Percentiles rank a stretch among this genome's conserved stretches.
phyloP scores from a whole-genome alignment of 2,329 filamentous ascomycete species.

The Calcarisporium arbuscula region DNA sequence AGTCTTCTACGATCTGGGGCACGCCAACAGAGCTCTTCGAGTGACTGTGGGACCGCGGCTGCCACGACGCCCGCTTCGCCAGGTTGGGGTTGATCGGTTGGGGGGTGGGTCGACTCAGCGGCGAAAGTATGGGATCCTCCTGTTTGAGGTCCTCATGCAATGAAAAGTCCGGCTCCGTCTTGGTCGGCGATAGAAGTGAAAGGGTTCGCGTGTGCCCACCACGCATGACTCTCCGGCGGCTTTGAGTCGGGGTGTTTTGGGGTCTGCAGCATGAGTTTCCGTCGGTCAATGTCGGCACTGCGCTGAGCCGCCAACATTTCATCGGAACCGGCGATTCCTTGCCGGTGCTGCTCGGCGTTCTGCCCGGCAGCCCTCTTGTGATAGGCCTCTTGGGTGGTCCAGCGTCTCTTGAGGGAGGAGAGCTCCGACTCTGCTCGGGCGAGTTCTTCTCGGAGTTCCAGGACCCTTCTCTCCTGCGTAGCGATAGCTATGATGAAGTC shows the following conservation, averaged over 20 bases:
- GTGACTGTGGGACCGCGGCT: constrained; percentile 44
- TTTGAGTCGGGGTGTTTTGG: constrained; percentile 34
- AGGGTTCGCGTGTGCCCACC: constrained; percentile 60
- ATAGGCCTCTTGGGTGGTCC: constrained; percentile 68
- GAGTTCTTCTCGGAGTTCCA: constrained; percentile 91
- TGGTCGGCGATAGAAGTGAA: constrained; percentile 72
- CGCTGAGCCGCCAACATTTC: constrained; percentile 28
- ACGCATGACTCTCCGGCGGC: constrained; percentile 59
- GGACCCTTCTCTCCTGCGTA: constrained; percentile 80
- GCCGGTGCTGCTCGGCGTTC: constrained; percentile 5
- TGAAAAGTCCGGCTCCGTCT: constrained; percentile 36
- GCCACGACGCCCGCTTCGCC: constrained; percentile 55
- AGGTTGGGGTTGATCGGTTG: constrained; percentile 32
- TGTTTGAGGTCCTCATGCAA: constrained; percentile 32
- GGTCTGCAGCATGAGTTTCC: constrained; percentile 58
- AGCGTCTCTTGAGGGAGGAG: constrained; percentile 72
- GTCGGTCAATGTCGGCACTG: constrained; percentile 62
- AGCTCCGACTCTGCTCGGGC: constrained; percentile 73
- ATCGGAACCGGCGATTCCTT: constrained; percentile 10
- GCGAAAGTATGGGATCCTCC: constrained; percentile 18
- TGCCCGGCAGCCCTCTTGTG: constrained; percentile 57
- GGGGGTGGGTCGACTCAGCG: constrained; percentile 24
- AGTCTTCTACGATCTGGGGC: constrained; percentile 82
- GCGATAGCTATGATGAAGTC: constrained; percentile 85
- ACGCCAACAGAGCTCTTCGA: constrained; percentile 30